Evolutionary conservation across 352 stramenopile genomes (phyloP).

Genomic region (Phytopythium aichiense): DNA sequence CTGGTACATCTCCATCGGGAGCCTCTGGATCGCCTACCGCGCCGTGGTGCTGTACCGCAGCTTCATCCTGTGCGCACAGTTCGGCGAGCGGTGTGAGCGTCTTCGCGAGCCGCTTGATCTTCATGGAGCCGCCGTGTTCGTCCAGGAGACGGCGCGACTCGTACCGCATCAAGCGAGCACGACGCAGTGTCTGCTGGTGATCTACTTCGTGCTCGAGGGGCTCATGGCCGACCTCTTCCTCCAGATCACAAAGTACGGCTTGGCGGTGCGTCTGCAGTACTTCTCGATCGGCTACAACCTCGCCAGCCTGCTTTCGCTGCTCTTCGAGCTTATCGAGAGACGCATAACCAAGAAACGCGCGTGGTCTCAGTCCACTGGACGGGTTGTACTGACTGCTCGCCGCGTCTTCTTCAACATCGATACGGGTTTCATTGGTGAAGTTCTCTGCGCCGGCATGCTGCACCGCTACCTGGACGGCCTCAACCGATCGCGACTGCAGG

Average conservation of each 20-base stretch:
- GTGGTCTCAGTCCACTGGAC: constrained; percentile 12
- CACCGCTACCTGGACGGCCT: constrained; percentile 21
- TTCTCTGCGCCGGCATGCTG: constrained; percentile 18
- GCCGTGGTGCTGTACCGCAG: constrained; percentile 23
- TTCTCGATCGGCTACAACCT: constrained; percentile 35
- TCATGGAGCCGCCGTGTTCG: constrained; percentile 22
- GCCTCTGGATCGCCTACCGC: constrained; percentile 23
- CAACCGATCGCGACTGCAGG: constrained; percentile 20
- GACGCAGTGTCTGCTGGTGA: constrained; percentile 17
- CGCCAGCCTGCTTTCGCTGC: constrained; percentile 28
- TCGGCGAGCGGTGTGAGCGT: constrained; percentile 18
- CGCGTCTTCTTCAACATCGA: constrained; percentile 30
- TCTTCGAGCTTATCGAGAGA: constrained; percentile 29
- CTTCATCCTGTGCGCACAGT: constrained; percentile 23
- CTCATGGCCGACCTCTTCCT: constrained; percentile 32
- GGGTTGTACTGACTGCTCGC: constrained; percentile 11
- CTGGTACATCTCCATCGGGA: constrained; percentile 19
- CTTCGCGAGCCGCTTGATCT: constrained; percentile 14
- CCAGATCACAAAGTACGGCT: constrained; percentile 25
- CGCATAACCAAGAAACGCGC: background rate
- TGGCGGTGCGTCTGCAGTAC: constrained; percentile 27
- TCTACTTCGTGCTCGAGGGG: constrained; percentile 28
- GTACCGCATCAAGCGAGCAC: constrained; percentile 21
- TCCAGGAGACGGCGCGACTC: constrained; percentile 27
- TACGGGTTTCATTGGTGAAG: constrained; percentile 24